Evolutionary conservation across 2,329 filamentous ascomycete genomes (phyloP).

Genomic region (Clonostachys sp.): DNA sequence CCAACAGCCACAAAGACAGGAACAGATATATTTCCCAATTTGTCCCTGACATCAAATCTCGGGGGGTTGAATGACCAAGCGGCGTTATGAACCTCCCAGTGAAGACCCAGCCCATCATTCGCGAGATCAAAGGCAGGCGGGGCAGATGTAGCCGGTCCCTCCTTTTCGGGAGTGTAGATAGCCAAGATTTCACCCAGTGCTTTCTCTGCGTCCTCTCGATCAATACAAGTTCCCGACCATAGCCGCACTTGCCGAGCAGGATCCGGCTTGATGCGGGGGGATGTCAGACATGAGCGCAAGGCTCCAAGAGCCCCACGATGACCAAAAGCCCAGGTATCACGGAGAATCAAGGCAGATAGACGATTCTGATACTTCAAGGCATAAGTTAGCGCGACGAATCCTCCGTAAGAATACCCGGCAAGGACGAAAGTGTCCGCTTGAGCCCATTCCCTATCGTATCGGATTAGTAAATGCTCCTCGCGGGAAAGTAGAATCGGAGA

Average conservation of each 20-base stretch:
- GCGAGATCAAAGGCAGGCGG: background rate
- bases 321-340: slow-evolving; percentile 12
- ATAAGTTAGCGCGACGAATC: slow-evolving; percentile 11
- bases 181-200: slow-evolving; percentile 8
- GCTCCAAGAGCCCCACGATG: slow-evolving; percentile 4
- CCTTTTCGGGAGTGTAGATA: slow-evolving; percentile 9
- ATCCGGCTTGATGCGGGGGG: slow-evolving; percentile 7
- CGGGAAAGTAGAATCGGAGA: background rate
- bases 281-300: slow-evolving; percentile 1
- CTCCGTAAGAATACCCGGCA: slow-evolving; percentile 15
- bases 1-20: slow-evolving; percentile 12
- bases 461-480: background rate
- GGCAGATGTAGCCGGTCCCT: no score
- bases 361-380: slow-evolving; percentile 10
- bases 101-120: slow-evolving; percentile 2
- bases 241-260: slow-evolving; percentile 9
- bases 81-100: slow-evolving; percentile 13
- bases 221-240: slow-evolving; percentile 8
- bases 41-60: slow-evolving; percentile 11
- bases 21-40: slow-evolving; percentile 7
- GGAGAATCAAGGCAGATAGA: slow-evolving; percentile 11
- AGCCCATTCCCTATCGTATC: slow-evolving; percentile 8
- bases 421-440: slow-evolving; percentile 11
- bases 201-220: slow-evolving; percentile 9
- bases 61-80: slow-evolving; percentile 12